A percentile compares a stretch with the other conserved stretches of the same genome.
These are phyloP conservation scores for Heterobasidion annosum DNA, from an alignment of 1,284 basidiomycete genomes.

Conservation along the genomic window DNA sequence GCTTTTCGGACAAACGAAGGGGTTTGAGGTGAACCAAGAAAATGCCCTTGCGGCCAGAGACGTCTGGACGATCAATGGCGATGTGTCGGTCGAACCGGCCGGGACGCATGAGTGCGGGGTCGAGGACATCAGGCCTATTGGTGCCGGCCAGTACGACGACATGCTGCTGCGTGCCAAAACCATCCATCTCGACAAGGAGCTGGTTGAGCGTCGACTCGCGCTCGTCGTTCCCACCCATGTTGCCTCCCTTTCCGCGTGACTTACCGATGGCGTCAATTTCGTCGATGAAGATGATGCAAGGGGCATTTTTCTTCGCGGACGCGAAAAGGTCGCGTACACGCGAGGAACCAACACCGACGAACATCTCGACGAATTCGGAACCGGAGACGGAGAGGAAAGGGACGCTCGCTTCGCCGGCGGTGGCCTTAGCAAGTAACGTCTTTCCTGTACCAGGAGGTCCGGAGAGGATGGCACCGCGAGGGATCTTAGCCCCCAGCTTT, in stretches of 20 bases:
- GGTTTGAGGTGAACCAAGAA: constrained; percentile 91
- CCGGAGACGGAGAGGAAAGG: constrained; percentile 98
- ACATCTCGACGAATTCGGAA: constrained; percentile 99
- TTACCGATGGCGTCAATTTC: constrained; percentile 99
- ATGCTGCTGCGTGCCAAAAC: constrained; percentile 93
- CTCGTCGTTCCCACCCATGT: constrained; percentile 95
- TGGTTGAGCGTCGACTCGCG: constrained; percentile 98
- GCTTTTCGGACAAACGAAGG: constrained; percentile 56
- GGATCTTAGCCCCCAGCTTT: constrained; percentile 96
- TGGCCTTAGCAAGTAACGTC: constrained; percentile 96
- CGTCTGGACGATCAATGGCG: constrained; percentile 91
- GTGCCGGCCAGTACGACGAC: constrained; percentile 97
- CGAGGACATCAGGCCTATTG: constrained; percentile 94
- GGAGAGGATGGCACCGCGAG: constrained; percentile 94
- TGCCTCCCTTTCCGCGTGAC: constrained; percentile 82
- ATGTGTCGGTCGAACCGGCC: constrained; percentile 98
- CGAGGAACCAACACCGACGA: constrained; percentile 97
- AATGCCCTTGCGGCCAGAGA: constrained; percentile 89
- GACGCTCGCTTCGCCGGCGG: constrained; percentile 94
- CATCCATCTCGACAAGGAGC: constrained; percentile 98
- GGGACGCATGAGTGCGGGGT: constrained; percentile 91
- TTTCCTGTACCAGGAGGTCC: constrained; percentile 99
- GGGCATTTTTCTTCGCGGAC: constrained; percentile 95
- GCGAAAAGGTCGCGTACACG: constrained; percentile 97
- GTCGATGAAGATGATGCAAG: constrained; percentile 97